phyloP scores from a whole-genome alignment of 139 green algal genomes.

The Chlamydomonas eustigma region DNA sequence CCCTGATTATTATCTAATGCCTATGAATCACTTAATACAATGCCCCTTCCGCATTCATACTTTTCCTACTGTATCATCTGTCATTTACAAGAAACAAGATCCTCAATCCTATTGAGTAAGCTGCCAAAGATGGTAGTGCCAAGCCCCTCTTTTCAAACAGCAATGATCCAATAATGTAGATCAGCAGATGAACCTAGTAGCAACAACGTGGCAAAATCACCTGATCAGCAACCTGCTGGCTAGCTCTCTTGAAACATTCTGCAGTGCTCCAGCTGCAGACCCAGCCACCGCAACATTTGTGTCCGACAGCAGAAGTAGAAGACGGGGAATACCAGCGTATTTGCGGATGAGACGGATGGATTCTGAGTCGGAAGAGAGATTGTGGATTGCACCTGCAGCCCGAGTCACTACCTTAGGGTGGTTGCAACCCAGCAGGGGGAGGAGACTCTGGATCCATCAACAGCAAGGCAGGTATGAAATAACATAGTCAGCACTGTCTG shows the following conservation, averaged over 20 bases:
- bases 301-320: conserved; percentile 42
- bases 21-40: no score
- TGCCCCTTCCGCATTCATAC: no score
- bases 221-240: conserved; percentile 51
- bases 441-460: not conserved
- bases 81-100: no score
- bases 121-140: no score
- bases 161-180: no score
- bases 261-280: conserved; percentile 61
- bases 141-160: no score
- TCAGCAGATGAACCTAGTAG: no score
- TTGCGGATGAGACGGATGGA: conserved; percentile 56
- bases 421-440: not conserved
- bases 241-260: conserved; percentile 71
- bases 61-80: no score
- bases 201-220: no score
- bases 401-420: conserved; percentile 42
- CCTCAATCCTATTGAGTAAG: no score
- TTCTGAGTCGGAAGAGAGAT: conserved; percentile 60
- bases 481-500: not conserved
- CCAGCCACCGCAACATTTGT: conserved; percentile 21
- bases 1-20: no score
- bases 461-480: not conserved
- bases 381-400: conserved; percentile 70
- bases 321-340: conserved; percentile 45